These are phyloP conservation scores for Coemansia umbellata DNA, from an alignment of 192 early-diverging fungal genomes.

Conservation along the genomic window DNA sequence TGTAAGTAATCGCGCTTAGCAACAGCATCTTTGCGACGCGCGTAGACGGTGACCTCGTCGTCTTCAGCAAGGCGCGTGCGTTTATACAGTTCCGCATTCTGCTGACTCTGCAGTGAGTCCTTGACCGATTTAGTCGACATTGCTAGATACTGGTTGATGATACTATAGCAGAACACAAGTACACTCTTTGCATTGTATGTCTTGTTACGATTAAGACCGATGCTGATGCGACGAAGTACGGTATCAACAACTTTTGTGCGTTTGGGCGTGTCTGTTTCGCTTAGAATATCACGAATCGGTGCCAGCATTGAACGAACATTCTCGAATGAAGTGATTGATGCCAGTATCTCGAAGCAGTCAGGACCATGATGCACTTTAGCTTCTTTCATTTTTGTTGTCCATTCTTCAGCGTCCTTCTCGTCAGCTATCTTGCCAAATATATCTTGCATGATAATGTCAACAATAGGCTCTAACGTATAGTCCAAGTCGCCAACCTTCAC, in stretches of 20 bases:
- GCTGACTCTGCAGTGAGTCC: slow-evolving; percentile 51
- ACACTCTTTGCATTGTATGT: slow-evolving; percentile 62
- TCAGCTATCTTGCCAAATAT: slow-evolving; percentile 87
- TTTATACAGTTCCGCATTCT: slow-evolving; percentile 60
- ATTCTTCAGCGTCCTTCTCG: slow-evolving; percentile 88
- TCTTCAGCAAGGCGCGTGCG: slow-evolving; percentile 19
- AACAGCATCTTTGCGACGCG: slow-evolving; percentile 56
- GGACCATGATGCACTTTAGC: slow-evolving; percentile 80
- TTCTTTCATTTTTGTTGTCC: slow-evolving; percentile 86
- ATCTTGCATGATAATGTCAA: slow-evolving; percentile 77
- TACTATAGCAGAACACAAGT: slow-evolving; percentile 76
- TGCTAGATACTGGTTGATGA: slow-evolving; percentile 84
- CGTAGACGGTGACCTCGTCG: slow-evolving; percentile 64
- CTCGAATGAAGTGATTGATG: slow-evolving; percentile 64
- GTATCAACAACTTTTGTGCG: slow-evolving; percentile 75
- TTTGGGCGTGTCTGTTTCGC: slow-evolving; percentile 75
- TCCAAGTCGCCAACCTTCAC: slow-evolving; percentile 71
- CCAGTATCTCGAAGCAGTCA: slow-evolving; percentile 83
- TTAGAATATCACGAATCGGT: slow-evolving; percentile 84
- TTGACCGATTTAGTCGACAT: slow-evolving; percentile 58
- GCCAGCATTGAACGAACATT: slow-evolving; percentile 68
- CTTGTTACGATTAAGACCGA: slow-evolving; percentile 77
- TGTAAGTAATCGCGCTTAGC: slow-evolving; percentile 73
- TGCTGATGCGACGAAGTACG: slow-evolving; percentile 67
- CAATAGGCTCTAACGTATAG: slow-evolving; percentile 66